Base-by-base conservation (phyloP, 1,284 basidiomycete genomes). In the Irpex sp. region DNA sequence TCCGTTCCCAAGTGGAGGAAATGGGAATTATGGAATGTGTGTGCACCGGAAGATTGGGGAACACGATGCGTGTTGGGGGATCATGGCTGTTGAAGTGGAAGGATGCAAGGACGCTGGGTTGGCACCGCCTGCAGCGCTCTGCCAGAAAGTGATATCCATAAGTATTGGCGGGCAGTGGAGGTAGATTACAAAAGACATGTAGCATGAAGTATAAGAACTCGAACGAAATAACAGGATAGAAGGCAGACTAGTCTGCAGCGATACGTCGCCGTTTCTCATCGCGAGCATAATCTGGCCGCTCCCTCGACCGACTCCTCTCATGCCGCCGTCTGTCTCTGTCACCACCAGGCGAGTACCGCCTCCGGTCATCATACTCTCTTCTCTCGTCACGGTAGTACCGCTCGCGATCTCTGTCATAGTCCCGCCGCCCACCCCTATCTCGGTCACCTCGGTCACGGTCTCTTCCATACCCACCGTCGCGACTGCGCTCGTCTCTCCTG, bases 291-390 rank as follows among this genome's bases (percentile, higher is more conserved):
- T 74, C 71, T 12, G 75, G 77, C 58, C 78, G 74, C 64, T 81
- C 81, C 58, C 77, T 72, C 23, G 82, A 82, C 47, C 75, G 77
- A 56, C 75, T 71, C 61, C 78, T 73, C 60, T 74, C 73, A 62
- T 68, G 69, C 58, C 71, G 68, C 36, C 69, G 63, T 37, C 75
- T 69, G 8, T 70, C 67, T 61, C 66, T 62, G 47, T 72, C 68
- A 36, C 69, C 61, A 62, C 65, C 61, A 1, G 67, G 67, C 14
- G 71, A 68, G 12, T 56, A 47, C 36, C 60, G 48, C 19, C 60
- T 55, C 33, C 19, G 48, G 36, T 56, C 42, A 58, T 61, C 28
- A 36, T 63, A 48, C 47, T 66, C 62, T 16, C 62, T 54, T 37
- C 64, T 63, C 37, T 63, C 58, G n/a, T 63, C 21, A 3, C 28